Evolutionary conservation across 257 asterid species (phyloP).

Genomic region (Penstemon barbatus): DNA sequence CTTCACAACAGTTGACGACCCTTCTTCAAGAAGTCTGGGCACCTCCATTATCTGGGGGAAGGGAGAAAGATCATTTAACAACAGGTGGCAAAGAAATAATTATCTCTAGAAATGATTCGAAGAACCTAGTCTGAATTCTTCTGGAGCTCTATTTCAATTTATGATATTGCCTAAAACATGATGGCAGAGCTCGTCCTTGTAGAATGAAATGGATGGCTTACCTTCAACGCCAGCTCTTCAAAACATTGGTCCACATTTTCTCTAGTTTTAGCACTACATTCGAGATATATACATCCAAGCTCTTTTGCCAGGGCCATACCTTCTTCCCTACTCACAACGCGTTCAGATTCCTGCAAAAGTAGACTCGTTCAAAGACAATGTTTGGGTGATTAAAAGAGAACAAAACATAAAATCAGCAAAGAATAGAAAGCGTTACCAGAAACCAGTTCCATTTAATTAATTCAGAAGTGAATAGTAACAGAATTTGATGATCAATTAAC

Average conservation of each 20-base stretch:
- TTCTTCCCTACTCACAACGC: conserved; percentile 80
- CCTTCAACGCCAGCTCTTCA: conserved; percentile 80
- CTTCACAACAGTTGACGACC: conserved; percentile 57
- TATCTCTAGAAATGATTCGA: not conserved
- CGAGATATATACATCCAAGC: conserved; percentile 75
- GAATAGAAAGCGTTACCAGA: not conserved
- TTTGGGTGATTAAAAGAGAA: not conserved
- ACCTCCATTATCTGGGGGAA: conserved; percentile 82
- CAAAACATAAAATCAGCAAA: not conserved
- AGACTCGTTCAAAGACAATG: not conserved
- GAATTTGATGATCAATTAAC: not conserved
- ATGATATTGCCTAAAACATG: not conserved
- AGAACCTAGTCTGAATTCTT: not conserved
- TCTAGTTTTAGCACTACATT: conserved; percentile 92
- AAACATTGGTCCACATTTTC: conserved; percentile 82
- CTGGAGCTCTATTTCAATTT: too few relatives aligned
- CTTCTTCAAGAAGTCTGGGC: conserved; percentile 87
- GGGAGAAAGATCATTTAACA: not conserved
- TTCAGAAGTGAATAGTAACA: not conserved
- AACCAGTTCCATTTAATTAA: not conserved
- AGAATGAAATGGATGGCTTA: conserved; percentile 22
- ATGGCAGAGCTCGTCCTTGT: not conserved
- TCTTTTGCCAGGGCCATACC: conserved; percentile 72
- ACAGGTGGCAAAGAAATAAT: too few relatives aligned
- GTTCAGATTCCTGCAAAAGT: conserved; percentile 66